These are phyloP conservation scores for Pinus taeda DNA, from an alignment of 75 land plant genomes.

Conservation along the genomic window DNA sequence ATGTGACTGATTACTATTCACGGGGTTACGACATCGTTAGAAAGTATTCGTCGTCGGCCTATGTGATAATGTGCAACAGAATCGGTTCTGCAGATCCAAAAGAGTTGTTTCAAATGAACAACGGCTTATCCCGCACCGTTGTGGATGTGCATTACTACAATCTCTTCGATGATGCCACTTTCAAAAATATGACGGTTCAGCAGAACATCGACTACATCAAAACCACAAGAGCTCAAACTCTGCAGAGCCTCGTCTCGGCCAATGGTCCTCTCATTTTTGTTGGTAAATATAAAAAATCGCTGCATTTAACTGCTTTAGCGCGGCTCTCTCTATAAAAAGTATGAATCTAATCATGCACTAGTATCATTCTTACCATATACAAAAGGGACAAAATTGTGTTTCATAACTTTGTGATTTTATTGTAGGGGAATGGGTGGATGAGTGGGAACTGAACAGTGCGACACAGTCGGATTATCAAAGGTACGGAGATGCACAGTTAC, in stretches of 20 bases:
- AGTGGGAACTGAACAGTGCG: constrained; percentile 38
- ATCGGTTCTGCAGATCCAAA: constrained; percentile 29
- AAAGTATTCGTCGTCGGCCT: constrained; percentile 41
- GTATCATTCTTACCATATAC: too few species aligned
- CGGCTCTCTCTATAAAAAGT: too few species aligned
- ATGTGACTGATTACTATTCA: constrained; percentile 19
- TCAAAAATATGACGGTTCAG: constrained; percentile 45
- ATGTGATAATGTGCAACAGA: constrained; percentile 54
- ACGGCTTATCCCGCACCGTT: constrained; percentile 26
- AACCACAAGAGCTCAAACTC: constrained; percentile 22
- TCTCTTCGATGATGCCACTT: constrained; percentile 25
- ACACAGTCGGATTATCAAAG: constrained; percentile 38
- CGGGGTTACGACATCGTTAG: constrained; percentile 27
- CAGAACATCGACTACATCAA: constrained; percentile 60
- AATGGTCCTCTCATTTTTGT: constrained; percentile 63
- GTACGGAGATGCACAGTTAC: constrained; percentile 56
- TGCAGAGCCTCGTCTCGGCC: constrained; percentile 18
- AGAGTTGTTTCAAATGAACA: constrained; percentile 46
- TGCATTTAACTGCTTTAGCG: too few species aligned
- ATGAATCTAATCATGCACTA: too few species aligned
- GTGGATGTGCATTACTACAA: constrained; percentile 84
- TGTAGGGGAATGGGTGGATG: constrained; percentile 66
- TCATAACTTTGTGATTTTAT: too few species aligned
- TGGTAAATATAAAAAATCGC: constrained; percentile 28
- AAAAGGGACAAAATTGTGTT: too few species aligned